phyloP scores from a whole-genome alignment of 1,139 yeast species.

The Suhomyces terraborum region DNA sequence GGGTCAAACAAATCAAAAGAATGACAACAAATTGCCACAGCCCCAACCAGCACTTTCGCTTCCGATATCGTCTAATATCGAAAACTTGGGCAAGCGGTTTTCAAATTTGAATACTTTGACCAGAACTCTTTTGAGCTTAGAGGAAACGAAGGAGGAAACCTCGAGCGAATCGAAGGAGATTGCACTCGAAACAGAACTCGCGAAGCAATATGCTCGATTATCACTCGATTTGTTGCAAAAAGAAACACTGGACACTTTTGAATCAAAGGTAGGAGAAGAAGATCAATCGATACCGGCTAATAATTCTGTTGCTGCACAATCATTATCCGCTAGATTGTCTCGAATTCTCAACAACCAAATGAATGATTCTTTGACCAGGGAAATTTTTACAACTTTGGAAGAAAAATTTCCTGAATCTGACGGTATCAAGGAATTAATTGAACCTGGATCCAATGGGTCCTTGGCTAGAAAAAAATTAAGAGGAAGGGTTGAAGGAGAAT shows the following conservation, averaged over 20 bases:
- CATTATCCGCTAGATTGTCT: slow-evolving; percentile 50
- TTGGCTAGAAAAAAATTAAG: slow-evolving; percentile 47
- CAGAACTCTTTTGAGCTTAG: slow-evolving; percentile 31
- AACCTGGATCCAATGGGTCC: slow-evolving; percentile 26
- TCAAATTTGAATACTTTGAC: slow-evolving; percentile 38
- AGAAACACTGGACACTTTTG: slow-evolving; percentile 7
- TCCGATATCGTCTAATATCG: slow-evolving; percentile 45
- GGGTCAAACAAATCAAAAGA: slow-evolving; percentile 11
- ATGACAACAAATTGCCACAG: slow-evolving; percentile 32
- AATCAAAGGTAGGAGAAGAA: neutral
- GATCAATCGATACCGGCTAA: neutral
- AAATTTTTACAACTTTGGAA: slow-evolving; percentile 52
- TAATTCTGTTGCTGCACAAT: slow-evolving; percentile 11
- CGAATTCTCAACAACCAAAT: slow-evolving; percentile 52
- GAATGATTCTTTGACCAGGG: slow-evolving; percentile 50
- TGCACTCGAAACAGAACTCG: slow-evolving; percentile 15
- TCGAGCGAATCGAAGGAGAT: neutral
- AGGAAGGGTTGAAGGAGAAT: slow-evolving; percentile 70
- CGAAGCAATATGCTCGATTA: slow-evolving; percentile 23
- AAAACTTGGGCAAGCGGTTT: slow-evolving; percentile 37
- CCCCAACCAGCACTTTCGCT: slow-evolving; percentile 52
- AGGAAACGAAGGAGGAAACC: slow-evolving; percentile 9
- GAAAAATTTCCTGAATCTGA: slow-evolving; percentile 28
- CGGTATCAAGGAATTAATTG: slow-evolving; percentile 17
- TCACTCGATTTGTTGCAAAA: slow-evolving; percentile 16